A percentile compares a stretch with the other conserved stretches of the same genome.
These are phyloP conservation scores for Casuarina cunninghamiana DNA, from an alignment of 306 rosid genomes.

Conservation along the genomic window DNA sequence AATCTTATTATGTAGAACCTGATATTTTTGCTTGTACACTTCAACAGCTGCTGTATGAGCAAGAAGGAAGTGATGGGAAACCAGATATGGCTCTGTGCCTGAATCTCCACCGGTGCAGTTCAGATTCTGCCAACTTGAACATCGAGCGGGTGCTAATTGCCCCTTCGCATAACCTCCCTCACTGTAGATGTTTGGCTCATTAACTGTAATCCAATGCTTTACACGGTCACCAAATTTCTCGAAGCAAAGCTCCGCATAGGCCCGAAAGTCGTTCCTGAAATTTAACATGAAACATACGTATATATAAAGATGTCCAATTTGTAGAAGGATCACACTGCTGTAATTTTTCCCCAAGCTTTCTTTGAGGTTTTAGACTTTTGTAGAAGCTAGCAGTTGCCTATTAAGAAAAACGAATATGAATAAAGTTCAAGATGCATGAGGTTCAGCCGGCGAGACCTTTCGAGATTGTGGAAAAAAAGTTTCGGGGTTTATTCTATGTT, in stretches of 20 bases:
- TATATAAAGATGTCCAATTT: no score
- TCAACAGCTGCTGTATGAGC: constrained; percentile 38
- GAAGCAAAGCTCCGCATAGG: constrained; percentile 34
- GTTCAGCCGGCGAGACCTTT: no score
- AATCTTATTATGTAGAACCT: constrained; percentile 14
- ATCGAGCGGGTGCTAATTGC: constrained; percentile 41
- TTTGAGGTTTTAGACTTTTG: no score
- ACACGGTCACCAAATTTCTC: constrained; percentile 46
- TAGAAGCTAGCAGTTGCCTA: no score
- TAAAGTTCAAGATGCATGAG: no score
- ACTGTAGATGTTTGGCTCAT: constrained; percentile 29
- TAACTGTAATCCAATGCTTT: constrained; percentile 41
- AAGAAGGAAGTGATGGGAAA: constrained; percentile 39
- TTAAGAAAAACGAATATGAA: no score
- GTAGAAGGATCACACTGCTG: no score
- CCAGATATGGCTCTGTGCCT: constrained; percentile 43
- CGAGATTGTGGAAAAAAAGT: no score
- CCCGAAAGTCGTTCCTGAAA: constrained; percentile 34
- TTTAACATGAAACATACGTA: no score
- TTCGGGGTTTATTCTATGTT: no score
- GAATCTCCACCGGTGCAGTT: constrained; percentile 42
- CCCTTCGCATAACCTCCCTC: no score
- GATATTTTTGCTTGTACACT: constrained; percentile 29
- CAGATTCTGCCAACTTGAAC: constrained; percentile 36
- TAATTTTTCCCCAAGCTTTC: no score